Percentiles rank a stretch among this genome's conserved stretches.
Evolutionary conservation across 1,284 basidiomycete species (phyloP).

Genomic region (Fistulina hepatica): DNA sequence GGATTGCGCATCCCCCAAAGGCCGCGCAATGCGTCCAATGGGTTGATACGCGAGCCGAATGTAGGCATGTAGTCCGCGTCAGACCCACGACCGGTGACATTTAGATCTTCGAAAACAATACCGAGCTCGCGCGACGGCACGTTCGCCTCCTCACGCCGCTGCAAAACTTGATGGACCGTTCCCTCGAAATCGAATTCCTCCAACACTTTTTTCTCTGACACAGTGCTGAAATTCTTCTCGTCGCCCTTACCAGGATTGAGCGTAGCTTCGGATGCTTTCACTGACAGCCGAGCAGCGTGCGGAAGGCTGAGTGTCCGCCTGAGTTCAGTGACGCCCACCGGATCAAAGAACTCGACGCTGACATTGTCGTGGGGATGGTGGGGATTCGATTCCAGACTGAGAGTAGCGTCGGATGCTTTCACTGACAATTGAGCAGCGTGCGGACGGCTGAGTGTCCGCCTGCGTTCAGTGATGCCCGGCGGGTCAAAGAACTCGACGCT

Average conservation of each 20-base stretch:
- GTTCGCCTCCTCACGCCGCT: constrained; percentile 33
- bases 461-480: constrained; percentile 24
- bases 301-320: constrained; percentile 20
- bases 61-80: constrained; percentile 32
- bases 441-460: constrained; percentile 22
- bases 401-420: too few species aligned
- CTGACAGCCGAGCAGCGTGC: constrained; percentile 5
- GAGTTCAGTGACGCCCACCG: constrained; percentile 25
- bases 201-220: neutral
- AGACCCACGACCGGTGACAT: constrained; percentile 37
- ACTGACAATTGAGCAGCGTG: too few species aligned
- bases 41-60: constrained; percentile 31
- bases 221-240: constrained; percentile 8
- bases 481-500: constrained; percentile 32
- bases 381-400: too few species aligned
- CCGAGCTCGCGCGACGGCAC: constrained; percentile 37
- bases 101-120: constrained; percentile 37
- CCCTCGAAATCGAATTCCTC: constrained; percentile 35
- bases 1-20: constrained; percentile 30
- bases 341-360: constrained; percentile 31
- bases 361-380: constrained; percentile 3
- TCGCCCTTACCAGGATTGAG: neutral
- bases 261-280: constrained; percentile 1
- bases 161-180: constrained; percentile 25
- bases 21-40: constrained; percentile 23